Evolutionary conservation across 192 early-diverging fungal genomes (phyloP), one percentile per base, ranked within the genome.

Genomic region (Coemansia sp.): DNA sequence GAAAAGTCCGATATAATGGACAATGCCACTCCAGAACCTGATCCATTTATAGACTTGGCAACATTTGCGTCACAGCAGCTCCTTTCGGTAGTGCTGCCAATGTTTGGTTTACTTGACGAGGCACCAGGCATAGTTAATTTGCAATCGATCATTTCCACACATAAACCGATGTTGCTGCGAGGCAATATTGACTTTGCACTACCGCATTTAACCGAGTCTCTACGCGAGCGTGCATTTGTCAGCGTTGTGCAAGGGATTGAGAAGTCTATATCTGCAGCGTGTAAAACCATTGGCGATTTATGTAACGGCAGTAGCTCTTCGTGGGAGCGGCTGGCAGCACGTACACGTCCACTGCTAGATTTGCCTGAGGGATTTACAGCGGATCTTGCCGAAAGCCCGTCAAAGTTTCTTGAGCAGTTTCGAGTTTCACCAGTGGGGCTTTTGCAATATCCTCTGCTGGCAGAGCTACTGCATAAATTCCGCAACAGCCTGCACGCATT

Each of bases 401-500:
- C 50, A 15, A 31, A 21, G 42, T 69, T 76, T 36, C 52, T 76
- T 21, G 55, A 33, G 16, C 67, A 55, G 44, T 65, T 45, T 20
- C 72, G 72, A 5, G 54, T 76, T 6, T 69, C 72, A 18, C 72
- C 72, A 13, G 62, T 76, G 16, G 72, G 66, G 11, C 63, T 76
- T 36, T 43, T 76, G 45, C 72, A 76, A 58, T 76, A 69, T 48
- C 72, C 72, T 16, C 39, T 76, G 36, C 41, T 68, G 59, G 57
- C 72, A 3, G 52, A 61, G 41, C 59, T 76, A 18, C 52, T 76
- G 55, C 66, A 69, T 21, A 15, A 61, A 14, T 76, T 76, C 59
- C 72, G 72, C 35, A 66, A 76, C 38, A 43, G 56, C 8, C 66
- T 76, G 12, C 72, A 76, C 26, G 53, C 72, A 9, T 33, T 76